Evolutionary conservation across 2,329 filamentous ascomycete genomes (phyloP), one percentile per base, ranked within the genome.

Genomic region (Penicillium frequentans): DNA sequence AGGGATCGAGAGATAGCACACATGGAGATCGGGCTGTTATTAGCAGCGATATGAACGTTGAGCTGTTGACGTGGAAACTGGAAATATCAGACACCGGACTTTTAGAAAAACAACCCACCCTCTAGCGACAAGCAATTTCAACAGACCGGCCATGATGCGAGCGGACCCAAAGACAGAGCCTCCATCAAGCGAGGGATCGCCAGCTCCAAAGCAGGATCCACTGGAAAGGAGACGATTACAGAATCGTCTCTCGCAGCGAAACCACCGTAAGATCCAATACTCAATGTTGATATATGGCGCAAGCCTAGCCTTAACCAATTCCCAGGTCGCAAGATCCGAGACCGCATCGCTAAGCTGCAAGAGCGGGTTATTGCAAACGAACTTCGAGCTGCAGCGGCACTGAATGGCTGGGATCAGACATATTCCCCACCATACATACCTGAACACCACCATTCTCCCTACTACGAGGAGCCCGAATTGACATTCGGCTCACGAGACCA

Each of bases 281-380:
- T 23, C 3, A 14, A 5, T 21, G 4, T 9, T 16, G 8, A 19
- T 10, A 5, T 0, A 14, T 29, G 7, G 5, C 8, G 8, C 5
- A 9, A 52, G 9, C 23, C 55, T 62, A 13, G 62, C 14, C 1
- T 0, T 62, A 11, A 62, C 19, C 3, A 0, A 21, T 3, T 5
- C 0, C 0, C 3, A 73, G 70, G 70, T 7, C 66, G 70, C 27
- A 73, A 73, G 33, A 72, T 72, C 35, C 62, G 70, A 45, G 70
- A 73, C 29, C 68, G 70, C 6, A 72, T 73, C 45, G 68, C 70
- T 19, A 73, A 72, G 50, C 65, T 73, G 2, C 70, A 73, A 56
- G 70, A 73, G 35, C 69, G 70, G 2, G 70, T 73, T 5, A 69
- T 73, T 11, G 70, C 70, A 8, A 73, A 69, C 50, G 70, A 73